Evolutionary conservation across 2,329 filamentous ascomycete genomes (phyloP), one percentile per base, ranked within the genome.

Genomic region (Scedosporium boydii): DNA sequence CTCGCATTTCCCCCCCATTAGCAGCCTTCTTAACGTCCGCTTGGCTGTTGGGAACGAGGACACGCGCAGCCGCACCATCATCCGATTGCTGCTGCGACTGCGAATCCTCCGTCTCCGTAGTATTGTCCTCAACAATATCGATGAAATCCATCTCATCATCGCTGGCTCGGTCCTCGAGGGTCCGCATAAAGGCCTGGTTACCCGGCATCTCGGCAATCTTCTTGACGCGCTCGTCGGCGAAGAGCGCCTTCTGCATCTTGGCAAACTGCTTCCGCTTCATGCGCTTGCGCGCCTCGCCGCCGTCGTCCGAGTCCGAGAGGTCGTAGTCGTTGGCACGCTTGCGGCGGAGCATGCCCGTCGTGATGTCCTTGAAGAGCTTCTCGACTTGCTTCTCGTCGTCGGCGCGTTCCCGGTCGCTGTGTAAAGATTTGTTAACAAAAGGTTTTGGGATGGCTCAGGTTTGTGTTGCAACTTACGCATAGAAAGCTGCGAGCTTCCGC

Each of bases 341-440:
- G 65, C 91, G 88, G 10, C 93, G 88, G 59, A 99, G 82, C 73
- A 87, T 88, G 59, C 95, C 95, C 12, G 89, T 96, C 4, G 91
- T 95, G 69, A 99, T 88, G 71, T 98, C 93, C 68, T 90, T 93
- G 80, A 95, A 91, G 60, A 99, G 83, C 77, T 95, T 95, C 69
- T 93, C 89, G 14, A 97, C 88, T 67, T 90, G 86, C 68, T 93
- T 91, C 73, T 96, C 92, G 69, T 98, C 91, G 44, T 85, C 84
- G 44, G 82, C 85, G 65, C 91, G 87, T 69, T 93, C 87, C 60
- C 89, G 89, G 67, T 96, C 88, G 38, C 90, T 93, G 64, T 63
- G 9, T 41, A 21, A 5, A 27, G 26, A 10, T 34, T 38, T 55
- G 42, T 46, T 56, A 21, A 7, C 46, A n/a, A 10, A 27, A 41